Evolutionary conservation across 2,329 filamentous ascomycete species (phyloP).

Genomic region (Claviceps humidiphila): DNA sequence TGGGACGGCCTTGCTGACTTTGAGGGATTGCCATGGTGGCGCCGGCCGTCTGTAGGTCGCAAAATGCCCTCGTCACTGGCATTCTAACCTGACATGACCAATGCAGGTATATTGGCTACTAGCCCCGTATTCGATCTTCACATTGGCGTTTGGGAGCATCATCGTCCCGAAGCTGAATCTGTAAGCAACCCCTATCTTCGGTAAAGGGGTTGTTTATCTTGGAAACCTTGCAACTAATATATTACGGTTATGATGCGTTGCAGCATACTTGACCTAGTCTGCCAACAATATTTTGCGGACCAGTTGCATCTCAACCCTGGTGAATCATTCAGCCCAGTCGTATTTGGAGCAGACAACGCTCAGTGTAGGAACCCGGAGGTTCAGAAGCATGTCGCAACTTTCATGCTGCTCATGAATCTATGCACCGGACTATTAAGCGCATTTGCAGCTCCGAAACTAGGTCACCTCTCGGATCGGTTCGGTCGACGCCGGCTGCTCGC

Average conservation of each 20-base stretch:
- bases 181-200: slow-evolving; percentile 22
- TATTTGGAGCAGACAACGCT: slow-evolving; percentile 56
- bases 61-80: slow-evolving; percentile 11
- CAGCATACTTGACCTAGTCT: slow-evolving; percentile 68
- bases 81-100: slow-evolving; percentile 10
- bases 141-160: slow-evolving; percentile 73
- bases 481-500: slow-evolving; percentile 66
- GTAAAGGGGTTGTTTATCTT: neutral
- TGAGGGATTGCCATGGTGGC: slow-evolving; percentile 47
- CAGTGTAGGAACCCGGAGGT: slow-evolving; percentile 74
- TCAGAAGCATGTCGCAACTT: slow-evolving; percentile 62
- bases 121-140: slow-evolving; percentile 66
- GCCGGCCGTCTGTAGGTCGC: slow-evolving; percentile 40
- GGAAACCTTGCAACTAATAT: neutral
- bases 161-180: slow-evolving; percentile 80
- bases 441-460: slow-evolving; percentile 68
- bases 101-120: slow-evolving; percentile 69
- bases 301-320: slow-evolving; percentile 42
- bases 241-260: neutral
- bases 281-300: slow-evolving; percentile 68
- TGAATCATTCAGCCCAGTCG: slow-evolving; percentile 31
- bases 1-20: slow-evolving; percentile 47
- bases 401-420: slow-evolving; percentile 64
- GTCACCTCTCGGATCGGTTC: slow-evolving; percentile 73
- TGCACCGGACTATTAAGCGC: slow-evolving; percentile 67